Conservation (phyloP, 768 basidiomycete genomes). For the Podaxis pistillaris region DNA sequence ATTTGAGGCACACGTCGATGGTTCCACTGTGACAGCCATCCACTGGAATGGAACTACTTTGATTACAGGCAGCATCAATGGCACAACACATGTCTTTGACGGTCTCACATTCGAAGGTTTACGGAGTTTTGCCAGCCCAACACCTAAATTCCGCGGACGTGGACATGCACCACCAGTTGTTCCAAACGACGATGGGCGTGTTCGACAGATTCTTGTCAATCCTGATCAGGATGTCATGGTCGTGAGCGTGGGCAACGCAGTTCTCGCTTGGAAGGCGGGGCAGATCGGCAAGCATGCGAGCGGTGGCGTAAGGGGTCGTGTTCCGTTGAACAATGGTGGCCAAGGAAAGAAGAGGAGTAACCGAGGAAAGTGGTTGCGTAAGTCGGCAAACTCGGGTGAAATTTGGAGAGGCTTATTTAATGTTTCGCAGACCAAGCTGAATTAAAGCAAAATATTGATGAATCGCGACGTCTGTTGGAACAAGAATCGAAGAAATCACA, state of each 20-base stretch:
- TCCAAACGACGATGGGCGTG: slow-evolving; percentile 37
- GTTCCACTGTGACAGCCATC: slow-evolving; percentile 56
- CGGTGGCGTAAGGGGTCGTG: slow-evolving; percentile 34
- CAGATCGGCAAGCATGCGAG: slow-evolving; percentile 28
- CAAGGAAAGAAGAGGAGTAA: slow-evolving; percentile 33
- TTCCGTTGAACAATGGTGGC: slow-evolving; percentile 21
- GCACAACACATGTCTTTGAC: slow-evolving; percentile 63
- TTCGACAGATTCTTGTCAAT: slow-evolving; percentile 57
- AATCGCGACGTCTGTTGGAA: slow-evolving; percentile 52
- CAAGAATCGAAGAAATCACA: slow-evolving; percentile 42
- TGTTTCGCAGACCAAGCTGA: slow-evolving; percentile 55
- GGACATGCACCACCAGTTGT: slow-evolving; percentile 18
- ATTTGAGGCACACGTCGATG: slow-evolving; percentile 66
- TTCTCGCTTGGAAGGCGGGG: slow-evolving; percentile 70
- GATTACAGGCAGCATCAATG: slow-evolving; percentile 63
- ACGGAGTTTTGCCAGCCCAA: slow-evolving; percentile 51
- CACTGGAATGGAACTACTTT: slow-evolving; percentile 59
- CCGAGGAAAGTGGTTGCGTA: slow-evolving; percentile 46
- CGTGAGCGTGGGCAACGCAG: slow-evolving; percentile 56
- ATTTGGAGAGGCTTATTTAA: slow-evolving; percentile 8
- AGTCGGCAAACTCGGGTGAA: slow-evolving; percentile 19
- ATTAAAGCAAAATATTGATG: slow-evolving; percentile 58
- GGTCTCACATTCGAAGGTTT: slow-evolving; percentile 58
- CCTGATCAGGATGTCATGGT: slow-evolving; percentile 53
- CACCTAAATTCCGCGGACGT: slow-evolving; percentile 31